Base-by-base conservation (phyloP, 495 filamentous ascomycete species). In the Neurospora africana region DNA sequence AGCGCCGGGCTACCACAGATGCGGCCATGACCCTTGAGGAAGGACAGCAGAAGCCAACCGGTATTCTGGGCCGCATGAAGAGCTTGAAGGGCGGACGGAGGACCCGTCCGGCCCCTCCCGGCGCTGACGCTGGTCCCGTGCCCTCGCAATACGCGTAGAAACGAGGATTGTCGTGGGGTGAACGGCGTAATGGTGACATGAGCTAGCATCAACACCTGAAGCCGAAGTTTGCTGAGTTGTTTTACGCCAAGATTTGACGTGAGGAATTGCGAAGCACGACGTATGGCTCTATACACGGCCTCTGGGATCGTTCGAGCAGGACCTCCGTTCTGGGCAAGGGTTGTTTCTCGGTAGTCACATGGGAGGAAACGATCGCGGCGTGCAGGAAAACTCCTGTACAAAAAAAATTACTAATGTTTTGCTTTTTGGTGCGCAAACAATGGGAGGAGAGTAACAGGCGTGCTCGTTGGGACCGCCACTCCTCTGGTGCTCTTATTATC, bases 41-140 rank as follows among this genome's bases (percentile, higher is more conserved):
- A 10, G 77, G 75, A 27, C 83, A 84, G 72, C 76, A 77, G 43
- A 88, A 85, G 76, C 77, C 81, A 36, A 81, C 78, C 72, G 86
- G 93, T 4, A 92, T 98, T 74, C 80, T 98, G 72, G 94, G 88
- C 74, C 87, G 94, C 44, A 93, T 98, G 81, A 95, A 92, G 88
- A 93, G 91, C 81, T 82, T 97, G 81, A 92, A 93, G 83, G 90
- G 90, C 53, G 79, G 82, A 70, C 80, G 81, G 43, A 77, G 83
- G 72, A 76, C 75, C 70, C 79, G 80, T 33, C 80, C 81, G 27
- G 80, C 76, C 21, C 78, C 75, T 19, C 75, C 78, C 5, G 75
- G 68, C 72, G 76, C 72, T 41, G 82, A 82, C 10, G 65, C 70
- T 19, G 74, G 73, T 30, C 65, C 75, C 13, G 69, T 44, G 15